These are phyloP conservation scores for Neurospora sp. DNA, from an alignment of 495 filamentous ascomycete genomes.

Conservation along the genomic window DNA sequence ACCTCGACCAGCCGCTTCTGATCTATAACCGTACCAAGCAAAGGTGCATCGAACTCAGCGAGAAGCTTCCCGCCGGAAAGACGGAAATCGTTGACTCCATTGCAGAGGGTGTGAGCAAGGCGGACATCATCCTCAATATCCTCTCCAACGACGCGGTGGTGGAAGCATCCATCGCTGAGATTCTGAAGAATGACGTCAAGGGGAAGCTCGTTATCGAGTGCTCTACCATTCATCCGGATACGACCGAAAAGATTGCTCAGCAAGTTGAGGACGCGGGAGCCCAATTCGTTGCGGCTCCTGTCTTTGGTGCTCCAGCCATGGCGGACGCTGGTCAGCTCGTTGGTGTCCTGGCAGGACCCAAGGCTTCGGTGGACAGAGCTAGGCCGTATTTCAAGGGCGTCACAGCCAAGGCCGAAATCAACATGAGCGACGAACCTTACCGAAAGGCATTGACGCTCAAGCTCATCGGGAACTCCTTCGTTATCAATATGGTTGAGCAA, in stretches of 20 bases:
- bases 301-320: slow-evolving; percentile 76
- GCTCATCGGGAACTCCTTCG: slow-evolving; percentile 78
- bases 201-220: slow-evolving; percentile 76
- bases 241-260: slow-evolving; percentile 53
- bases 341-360: slow-evolving; percentile 64
- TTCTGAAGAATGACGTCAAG: slow-evolving; percentile 43
- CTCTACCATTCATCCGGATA: slow-evolving; percentile 82
- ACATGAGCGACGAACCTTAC: slow-evolving; percentile 52
- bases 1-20: slow-evolving; percentile 56
- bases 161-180: slow-evolving; percentile 40
- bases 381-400: slow-evolving; percentile 72
- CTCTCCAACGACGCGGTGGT: slow-evolving; percentile 72
- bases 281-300: slow-evolving; percentile 67
- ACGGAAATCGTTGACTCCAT: slow-evolving; percentile 51
- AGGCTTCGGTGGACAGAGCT: slow-evolving; percentile 48
- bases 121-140: slow-evolving; percentile 78
- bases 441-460: slow-evolving; percentile 59
- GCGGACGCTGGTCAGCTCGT: slow-evolving; percentile 67
- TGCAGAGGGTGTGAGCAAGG: slow-evolving; percentile 50
- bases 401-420: slow-evolving; percentile 59
- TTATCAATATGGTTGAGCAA: slow-evolving; percentile 72
- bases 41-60: slow-evolving; percentile 46
- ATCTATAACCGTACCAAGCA: slow-evolving; percentile 70
- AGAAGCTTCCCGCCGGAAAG: slow-evolving; percentile 44
- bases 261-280: slow-evolving; percentile 47